A percentile compares a stretch with the other conserved stretches of the same genome.
phyloP scores from a whole-genome alignment of 139 green algal genomes.

The Coelastrella sp. region DNA sequence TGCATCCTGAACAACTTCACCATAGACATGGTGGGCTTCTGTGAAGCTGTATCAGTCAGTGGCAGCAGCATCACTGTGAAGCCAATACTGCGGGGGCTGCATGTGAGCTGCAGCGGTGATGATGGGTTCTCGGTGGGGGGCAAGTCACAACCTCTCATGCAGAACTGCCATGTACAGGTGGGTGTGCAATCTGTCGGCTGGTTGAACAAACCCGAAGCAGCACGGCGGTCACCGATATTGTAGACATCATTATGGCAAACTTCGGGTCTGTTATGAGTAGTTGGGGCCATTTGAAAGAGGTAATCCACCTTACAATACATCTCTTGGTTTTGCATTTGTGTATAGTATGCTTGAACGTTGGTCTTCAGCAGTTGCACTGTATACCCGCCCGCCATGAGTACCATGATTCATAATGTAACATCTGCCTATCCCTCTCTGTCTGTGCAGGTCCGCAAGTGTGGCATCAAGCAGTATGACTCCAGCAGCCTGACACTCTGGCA shows the following conservation, averaged over 20 bases:
- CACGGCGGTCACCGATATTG: too few relatives aligned
- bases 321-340: too few relatives aligned
- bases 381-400: too few relatives aligned
- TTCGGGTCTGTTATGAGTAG: too few relatives aligned
- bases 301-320: too few relatives aligned
- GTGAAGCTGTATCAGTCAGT: neutral
- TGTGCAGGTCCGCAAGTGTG: slow-evolving; percentile 12
- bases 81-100: slow-evolving; percentile 16
- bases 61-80: neutral
- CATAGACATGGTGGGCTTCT: slow-evolving; percentile 48
- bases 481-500: slow-evolving; percentile 8
- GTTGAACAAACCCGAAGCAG: too few relatives aligned
- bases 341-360: too few relatives aligned
- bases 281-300: too few relatives aligned
- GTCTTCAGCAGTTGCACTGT: too few relatives aligned
- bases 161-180: slow-evolving; percentile 34
- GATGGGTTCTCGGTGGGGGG: slow-evolving; percentile 3
- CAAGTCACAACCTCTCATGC: slow-evolving; percentile 14
- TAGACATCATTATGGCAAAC: too few relatives aligned
- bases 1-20: slow-evolving; percentile 9
- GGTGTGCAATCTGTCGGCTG: neutral
- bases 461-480: slow-evolving; percentile 15
- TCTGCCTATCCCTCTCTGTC: too few relatives aligned
- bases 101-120: slow-evolving; percentile 33
- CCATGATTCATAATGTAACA: too few relatives aligned